These are phyloP conservation scores for Fusarium nanum DNA, from an alignment of 2,329 filamentous ascomycete species.

Conservation along the genomic window DNA sequence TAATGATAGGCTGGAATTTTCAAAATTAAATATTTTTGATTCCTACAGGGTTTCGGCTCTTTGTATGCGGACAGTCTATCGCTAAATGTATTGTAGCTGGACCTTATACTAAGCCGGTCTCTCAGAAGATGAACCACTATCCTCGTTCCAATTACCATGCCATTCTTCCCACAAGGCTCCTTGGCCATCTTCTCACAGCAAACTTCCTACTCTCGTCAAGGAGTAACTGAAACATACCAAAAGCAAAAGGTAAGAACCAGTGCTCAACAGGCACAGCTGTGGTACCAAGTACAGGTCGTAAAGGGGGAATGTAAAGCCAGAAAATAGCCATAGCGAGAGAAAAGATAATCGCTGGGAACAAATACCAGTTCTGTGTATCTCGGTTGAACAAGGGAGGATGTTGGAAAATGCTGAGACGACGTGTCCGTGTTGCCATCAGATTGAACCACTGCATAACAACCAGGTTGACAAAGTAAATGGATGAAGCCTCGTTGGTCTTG, in stretches of 20 bases:
- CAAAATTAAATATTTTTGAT: too few species aligned
- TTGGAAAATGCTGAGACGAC: constrained; percentile 75
- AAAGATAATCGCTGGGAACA: constrained; percentile 78
- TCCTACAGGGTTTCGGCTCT: too few species aligned
- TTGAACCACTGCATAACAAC: constrained; percentile 88
- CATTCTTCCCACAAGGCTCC: not conserved
- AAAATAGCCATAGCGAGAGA: constrained; percentile 76
- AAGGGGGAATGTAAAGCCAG: constrained; percentile 73
- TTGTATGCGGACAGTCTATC: too few species aligned
- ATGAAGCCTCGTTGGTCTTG: constrained; percentile 72
- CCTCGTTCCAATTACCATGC: too few species aligned
- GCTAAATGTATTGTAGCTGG: too few species aligned
- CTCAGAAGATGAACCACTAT: too few species aligned
- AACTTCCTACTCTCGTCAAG: constrained; percentile 9
- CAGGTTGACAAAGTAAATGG: constrained; percentile 83
- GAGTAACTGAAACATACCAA: constrained; percentile 59
- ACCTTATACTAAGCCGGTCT: too few species aligned
- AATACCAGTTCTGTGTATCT: constrained; percentile 72
- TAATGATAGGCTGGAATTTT: too few species aligned
- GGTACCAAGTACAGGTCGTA: constrained; percentile 72
- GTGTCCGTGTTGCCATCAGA: constrained; percentile 75
- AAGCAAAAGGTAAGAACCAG: constrained; percentile 81
- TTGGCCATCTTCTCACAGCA: constrained; percentile 1
- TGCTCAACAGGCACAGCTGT: constrained; percentile 74
- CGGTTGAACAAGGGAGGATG: constrained; percentile 76